phyloP scores from a whole-genome alignment of 73 alveolate species.

The Chromera velia region DNA sequence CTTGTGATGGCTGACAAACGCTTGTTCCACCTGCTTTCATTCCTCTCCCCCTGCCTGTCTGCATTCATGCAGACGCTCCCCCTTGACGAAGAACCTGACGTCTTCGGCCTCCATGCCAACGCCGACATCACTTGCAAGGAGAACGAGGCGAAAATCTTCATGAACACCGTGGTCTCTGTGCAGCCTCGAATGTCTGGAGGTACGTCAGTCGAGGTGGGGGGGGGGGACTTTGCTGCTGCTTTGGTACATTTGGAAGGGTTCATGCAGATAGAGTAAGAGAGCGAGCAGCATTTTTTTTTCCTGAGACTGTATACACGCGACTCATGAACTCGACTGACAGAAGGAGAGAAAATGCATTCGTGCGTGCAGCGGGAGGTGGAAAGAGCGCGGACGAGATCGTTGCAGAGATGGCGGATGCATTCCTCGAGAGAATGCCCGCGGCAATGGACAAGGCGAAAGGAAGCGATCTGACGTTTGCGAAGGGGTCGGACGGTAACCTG shows the following conservation, averaged over 20 bases:
- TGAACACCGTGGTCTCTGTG: constrained; percentile 77
- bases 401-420: constrained; percentile 63
- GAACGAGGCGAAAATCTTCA: constrained; percentile 84
- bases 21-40: no score
- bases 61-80: no score
- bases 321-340: not conserved
- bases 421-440: no score
- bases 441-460: no score
- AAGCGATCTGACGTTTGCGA: no score
- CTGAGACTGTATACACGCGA: no score
- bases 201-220: constrained; percentile 9
- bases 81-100: constrained; percentile 95
- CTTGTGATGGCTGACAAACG: no score
- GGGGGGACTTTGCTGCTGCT: constrained; percentile 61
- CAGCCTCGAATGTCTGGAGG: constrained; percentile 89
- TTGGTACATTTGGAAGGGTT: constrained; percentile 37
- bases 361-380: constrained; percentile 65
- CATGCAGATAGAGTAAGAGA: not conserved
- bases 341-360: constrained; percentile 49
- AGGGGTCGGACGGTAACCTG: no score
- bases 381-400: constrained; percentile 80
- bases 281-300: no score
- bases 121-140: constrained; percentile 92
- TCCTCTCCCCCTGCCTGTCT: no score
- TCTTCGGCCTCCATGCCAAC: constrained; percentile 97